A percentile compares a stretch with the other conserved stretches of the same genome.
These are phyloP conservation scores for Rhinocladiella mackenziei DNA, from an alignment of 2,329 filamentous ascomycete species.

Conservation along the genomic window DNA sequence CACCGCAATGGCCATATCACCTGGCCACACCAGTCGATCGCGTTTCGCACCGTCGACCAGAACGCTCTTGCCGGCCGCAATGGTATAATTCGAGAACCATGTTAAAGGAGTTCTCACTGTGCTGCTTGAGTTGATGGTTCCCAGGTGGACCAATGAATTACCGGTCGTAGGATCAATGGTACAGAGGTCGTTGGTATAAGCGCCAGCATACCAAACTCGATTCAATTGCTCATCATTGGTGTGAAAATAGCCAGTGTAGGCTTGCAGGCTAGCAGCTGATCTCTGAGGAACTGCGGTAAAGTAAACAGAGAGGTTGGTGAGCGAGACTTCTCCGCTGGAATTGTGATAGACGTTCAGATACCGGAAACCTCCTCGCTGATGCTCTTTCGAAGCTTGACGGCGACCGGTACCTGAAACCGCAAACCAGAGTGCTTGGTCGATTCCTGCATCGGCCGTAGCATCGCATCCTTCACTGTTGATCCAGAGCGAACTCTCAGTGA, in stretches of 20 bases:
- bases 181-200: constrained; percentile 44
- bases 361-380: constrained; percentile 45
- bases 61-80: constrained; percentile 32
- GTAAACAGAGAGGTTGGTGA: constrained; percentile 38
- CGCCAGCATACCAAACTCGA: constrained; percentile 54
- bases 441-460: constrained; percentile 44
- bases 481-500: constrained; percentile 44
- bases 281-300: constrained; percentile 39
- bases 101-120: constrained; percentile 5
- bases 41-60: constrained; percentile 42
- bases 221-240: constrained; percentile 50
- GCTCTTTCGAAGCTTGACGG: constrained; percentile 42
- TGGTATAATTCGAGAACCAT: constrained; percentile 21
- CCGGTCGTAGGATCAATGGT: constrained; percentile 34
- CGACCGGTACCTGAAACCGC: constrained; percentile 36
- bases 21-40: constrained; percentile 53
- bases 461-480: constrained; percentile 47
- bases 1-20: constrained; percentile 57
- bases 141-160: constrained; percentile 19
- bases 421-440: constrained; percentile 43
- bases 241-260: constrained; percentile 51
- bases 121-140: constrained; percentile 3
- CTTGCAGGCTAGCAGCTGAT: constrained; percentile 40
- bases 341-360: constrained; percentile 47
- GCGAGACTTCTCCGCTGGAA: constrained; percentile 39